Base-by-base conservation (phyloP, 768 basidiomycete species). In the Cubamyces sp. region DNA sequence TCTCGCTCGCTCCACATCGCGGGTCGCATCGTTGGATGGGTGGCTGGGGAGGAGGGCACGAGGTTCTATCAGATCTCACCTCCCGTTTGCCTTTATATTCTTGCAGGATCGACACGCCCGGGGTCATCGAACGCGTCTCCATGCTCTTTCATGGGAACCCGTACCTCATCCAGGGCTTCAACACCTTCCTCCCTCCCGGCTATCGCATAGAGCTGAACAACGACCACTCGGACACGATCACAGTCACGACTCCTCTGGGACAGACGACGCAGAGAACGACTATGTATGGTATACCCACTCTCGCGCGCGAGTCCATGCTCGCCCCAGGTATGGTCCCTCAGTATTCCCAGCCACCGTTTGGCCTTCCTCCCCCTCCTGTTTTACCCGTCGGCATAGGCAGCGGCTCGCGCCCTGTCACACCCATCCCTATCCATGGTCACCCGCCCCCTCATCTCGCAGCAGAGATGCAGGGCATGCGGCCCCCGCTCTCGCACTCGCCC, bases 101-200 rank as follows among this genome's bases (percentile, higher is more conserved):
- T 15, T 28, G 34, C 77, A 96, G 95, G 58, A 96, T 98, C 74
- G 96, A 98, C 77, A 98, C 96, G 0, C 96, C 96, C 9, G 95
- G 95, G 54, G 96, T 98, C 71, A 98, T 98, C 72, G 87, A 94
- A 68, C 91, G 96, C 58, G 96, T 98, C 57, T 96, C 95, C 7
- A 85, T 83, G 68, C 86, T 98, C 45, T 98, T 98, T 76, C 87
- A 92, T 67, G 93, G 93, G 7, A 92, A 96, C 74, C 92, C 90
- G 5, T 72, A 81, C 56, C 89, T 98, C 69, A 97, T 98, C 54
- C 91, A 96, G 74, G 96, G 96, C 21, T 98, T 98, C 86, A 98
- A 98, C 77, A 97, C 96, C 2, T 98, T 98, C 76, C 83, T 98
- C 14, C 96, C 96, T 5, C 83, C 90, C 49, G 96, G 96, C 30